Evolutionary conservation across 768 basidiomycete species (phyloP).

Genomic region (Lactifluus subvellereus): DNA sequence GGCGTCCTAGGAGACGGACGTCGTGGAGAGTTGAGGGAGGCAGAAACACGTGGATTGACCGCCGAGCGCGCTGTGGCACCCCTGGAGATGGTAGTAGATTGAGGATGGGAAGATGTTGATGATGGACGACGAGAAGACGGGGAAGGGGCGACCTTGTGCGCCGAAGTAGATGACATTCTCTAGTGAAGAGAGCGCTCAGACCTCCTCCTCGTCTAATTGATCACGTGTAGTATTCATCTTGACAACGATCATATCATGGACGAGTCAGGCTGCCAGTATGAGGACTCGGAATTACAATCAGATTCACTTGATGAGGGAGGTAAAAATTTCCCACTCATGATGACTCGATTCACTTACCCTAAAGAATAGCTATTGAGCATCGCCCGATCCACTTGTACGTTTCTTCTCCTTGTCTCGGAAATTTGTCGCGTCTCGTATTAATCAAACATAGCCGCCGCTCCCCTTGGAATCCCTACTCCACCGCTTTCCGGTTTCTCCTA

Average conservation of each 20-base stretch:
- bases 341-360: not conserved
- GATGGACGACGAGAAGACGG: slow-evolving; percentile 41
- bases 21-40: slow-evolving; percentile 46
- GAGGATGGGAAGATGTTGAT: slow-evolving; percentile 32
- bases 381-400: slow-evolving; percentile 14
- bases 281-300: not conserved
- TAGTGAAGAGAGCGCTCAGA: too few species aligned
- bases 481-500: slow-evolving; percentile 14
- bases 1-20: slow-evolving; percentile 45
- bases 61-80: slow-evolving; percentile 63
- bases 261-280: not conserved
- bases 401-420: not conserved
- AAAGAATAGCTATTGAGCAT: slow-evolving; percentile 8
- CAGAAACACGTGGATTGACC: slow-evolving; percentile 48
- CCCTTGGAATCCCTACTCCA: slow-evolving; percentile 7
- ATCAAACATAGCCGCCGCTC: slow-evolving; percentile 8
- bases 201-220: not conserved
- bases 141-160: too few species aligned
- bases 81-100: slow-evolving; percentile 41
- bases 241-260: not conserved
- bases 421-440: not conserved
- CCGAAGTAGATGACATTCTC: too few species aligned
- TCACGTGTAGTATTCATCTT: slow-evolving; percentile 9
- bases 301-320: slow-evolving; percentile 20
- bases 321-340: not conserved